Base-by-base conservation (phyloP, 495 filamentous ascomycete species). In the Aspergillus heteromorphus region DNA sequence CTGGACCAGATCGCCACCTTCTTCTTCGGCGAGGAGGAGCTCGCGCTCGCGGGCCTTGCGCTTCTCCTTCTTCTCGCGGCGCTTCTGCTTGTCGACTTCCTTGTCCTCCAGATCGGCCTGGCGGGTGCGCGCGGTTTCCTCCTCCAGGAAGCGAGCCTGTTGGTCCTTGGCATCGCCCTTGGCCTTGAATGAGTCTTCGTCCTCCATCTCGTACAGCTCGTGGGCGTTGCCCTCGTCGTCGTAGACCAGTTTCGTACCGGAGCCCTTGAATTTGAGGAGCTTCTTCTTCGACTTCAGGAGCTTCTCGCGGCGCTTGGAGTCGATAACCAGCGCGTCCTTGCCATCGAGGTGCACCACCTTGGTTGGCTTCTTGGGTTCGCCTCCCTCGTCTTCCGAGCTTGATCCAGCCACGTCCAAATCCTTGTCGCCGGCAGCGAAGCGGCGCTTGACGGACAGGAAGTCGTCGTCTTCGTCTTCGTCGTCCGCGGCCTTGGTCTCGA, bases 201-300 rank as follows among this genome's bases (percentile, higher is more conserved):
- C 80, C 62, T 93, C 85, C 60, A 97, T 82, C 64, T 93, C 87
- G 74, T 97, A 96, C 6, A 93, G 50, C 49, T 87, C 80, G 68
- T 92, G 91, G 1, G 91, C 75, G 47, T 81, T 81, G 54, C 92
- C 93, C 8, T 97, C 90, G 53, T 96, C 91, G 72, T 99, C 95
- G 67, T 89, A 99, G 41, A 96, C 75, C 6, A 97, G 71, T 61
- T 89, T 95, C 42, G 78, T 85, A 36, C 88, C 88, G 67, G 87
- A 87, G 61, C 87, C 86, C 70, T 91, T 95, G 69, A 87, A 84
- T 66, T 96, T 93, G 55, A 86, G 79, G 20, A 96, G 76, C 71
- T 92, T 89, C 78, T 96, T 96, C 77, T 97, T 97, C 21, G 89
- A 95, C 52, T 86, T 88, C 60, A 97, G 82, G 23, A 96, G 80